A percentile compares a stretch with the other conserved stretches of the same genome.
These are phyloP conservation scores for Gilbertella persicaria DNA, from an alignment of 371 early-diverging fungal species.

Conservation along the genomic window DNA sequence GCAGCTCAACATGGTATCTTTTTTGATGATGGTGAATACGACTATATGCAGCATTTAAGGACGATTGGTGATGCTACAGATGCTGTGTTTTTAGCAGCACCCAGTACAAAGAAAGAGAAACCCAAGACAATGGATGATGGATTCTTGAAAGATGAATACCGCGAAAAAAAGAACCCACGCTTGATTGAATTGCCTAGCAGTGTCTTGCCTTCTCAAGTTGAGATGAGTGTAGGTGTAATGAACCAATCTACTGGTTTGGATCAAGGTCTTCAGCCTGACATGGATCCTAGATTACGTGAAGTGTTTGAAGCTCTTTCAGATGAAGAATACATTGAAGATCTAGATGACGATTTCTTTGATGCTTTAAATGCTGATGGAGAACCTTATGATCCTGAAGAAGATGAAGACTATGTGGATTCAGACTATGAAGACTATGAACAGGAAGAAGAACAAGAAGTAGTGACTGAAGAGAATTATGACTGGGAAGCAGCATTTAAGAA, in stretches of 20 bases:
- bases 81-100: constrained; percentile 80
- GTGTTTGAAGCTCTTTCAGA: constrained; percentile 90
- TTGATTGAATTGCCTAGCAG: constrained; percentile 69
- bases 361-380: constrained; percentile 56
- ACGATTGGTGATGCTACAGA: constrained; percentile 87
- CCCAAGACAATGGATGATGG: constrained; percentile 29
- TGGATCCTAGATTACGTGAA: constrained; percentile 83
- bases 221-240: constrained; percentile 53
- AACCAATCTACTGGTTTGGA: constrained; percentile 46
- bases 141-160: constrained; percentile 16
- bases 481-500: constrained; percentile 76
- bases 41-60: constrained; percentile 92
- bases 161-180: constrained; percentile 33
- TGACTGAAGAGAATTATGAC: constrained; percentile 46
- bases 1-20: constrained; percentile 88
- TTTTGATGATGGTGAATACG: constrained; percentile 87
- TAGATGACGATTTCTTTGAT: constrained; percentile 73
- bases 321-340: constrained; percentile 78
- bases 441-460: constrained; percentile 53
- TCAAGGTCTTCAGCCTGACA: constrained; percentile 73
- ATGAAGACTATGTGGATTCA: constrained; percentile 29
- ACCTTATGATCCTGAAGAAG: constrained; percentile 42
- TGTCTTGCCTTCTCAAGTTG: constrained; percentile 71
- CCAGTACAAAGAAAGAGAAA: constrained; percentile 43
- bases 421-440: constrained; percentile 43